Evolutionary conservation across 2,329 filamentous ascomycete genomes (phyloP).

Genomic region (Exophiala phaeomuriformis): DNA sequence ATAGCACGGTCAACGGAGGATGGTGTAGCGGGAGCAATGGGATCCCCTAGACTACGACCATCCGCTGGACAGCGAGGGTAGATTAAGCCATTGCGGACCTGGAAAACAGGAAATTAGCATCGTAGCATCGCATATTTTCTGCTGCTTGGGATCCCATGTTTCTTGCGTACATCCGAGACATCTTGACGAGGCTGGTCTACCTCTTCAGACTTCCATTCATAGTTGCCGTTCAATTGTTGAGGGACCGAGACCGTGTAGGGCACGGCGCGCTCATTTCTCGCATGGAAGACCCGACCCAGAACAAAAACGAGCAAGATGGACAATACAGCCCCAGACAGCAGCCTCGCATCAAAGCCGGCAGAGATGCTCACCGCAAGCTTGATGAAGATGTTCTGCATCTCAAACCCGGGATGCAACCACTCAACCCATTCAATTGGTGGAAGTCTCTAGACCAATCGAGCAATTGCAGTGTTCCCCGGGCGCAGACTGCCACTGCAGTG

Average conservation of each 20-base stretch:
- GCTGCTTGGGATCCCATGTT: neutral
- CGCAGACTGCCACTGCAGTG: too few relatives aligned
- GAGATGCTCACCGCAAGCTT: neutral
- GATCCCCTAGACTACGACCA: conserved; percentile 59
- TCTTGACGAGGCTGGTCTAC: neutral
- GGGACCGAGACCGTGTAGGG: conserved; percentile 13
- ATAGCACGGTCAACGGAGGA: conserved; percentile 74
- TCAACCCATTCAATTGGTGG: neutral
- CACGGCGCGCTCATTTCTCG: conserved; percentile 10
- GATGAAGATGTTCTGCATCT: neutral
- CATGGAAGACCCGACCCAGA: neutral
- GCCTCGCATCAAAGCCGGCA: neutral
- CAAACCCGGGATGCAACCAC: neutral
- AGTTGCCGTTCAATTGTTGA: conserved; percentile 12
- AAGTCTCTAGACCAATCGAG: neutral
- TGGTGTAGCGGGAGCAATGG: conserved; percentile 64
- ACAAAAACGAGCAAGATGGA: neutral
- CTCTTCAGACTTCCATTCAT: neutral
- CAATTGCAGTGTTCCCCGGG: too few relatives aligned
- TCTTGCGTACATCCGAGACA: neutral
- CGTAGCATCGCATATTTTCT: too few relatives aligned
- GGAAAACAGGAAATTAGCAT: neutral
- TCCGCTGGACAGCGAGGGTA: conserved; percentile 63
- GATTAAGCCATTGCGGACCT: conserved; percentile 21
- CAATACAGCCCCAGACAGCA: neutral